phyloP scores from a whole-genome alignment of 306 rosid species.

The Cyamopsis tetragonoloba region DNA sequence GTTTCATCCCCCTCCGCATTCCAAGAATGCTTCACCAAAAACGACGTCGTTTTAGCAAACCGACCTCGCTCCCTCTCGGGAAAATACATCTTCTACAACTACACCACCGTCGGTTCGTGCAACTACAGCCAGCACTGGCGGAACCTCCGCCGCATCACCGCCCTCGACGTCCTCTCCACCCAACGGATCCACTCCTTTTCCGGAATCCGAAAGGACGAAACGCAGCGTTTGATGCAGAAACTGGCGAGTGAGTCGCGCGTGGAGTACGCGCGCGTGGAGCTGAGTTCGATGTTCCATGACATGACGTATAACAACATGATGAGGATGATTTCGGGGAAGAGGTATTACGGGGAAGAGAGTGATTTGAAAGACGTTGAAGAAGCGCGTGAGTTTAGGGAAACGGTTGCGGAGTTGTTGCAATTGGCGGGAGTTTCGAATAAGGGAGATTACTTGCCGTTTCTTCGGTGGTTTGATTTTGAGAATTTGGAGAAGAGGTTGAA shows the following conservation, averaged over 20 bases:
- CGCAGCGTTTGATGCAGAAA: neutral
- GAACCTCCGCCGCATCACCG: slow-evolving; percentile 18
- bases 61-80: neutral
- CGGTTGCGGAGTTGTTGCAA: neutral
- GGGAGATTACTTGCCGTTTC: slow-evolving; percentile 10
- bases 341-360: neutral
- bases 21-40: slow-evolving; percentile 21
- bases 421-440: neutral
- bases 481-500: neutral
- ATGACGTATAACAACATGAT: slow-evolving; percentile 20
- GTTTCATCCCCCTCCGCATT: neutral
- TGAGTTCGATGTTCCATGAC: neutral
- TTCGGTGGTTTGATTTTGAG: slow-evolving; percentile 8
- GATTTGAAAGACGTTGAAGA: neutral
- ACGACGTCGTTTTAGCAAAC: slow-evolving; percentile 9
- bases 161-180: neutral
- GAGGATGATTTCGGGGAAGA: slow-evolving; percentile 25
- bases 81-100: slow-evolving; percentile 18
- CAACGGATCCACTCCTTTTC: neutral
- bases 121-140: slow-evolving; percentile 17
- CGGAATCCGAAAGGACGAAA: slow-evolving; percentile 11
- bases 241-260: neutral
- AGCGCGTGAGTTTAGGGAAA: slow-evolving; percentile 7
- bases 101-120: slow-evolving; percentile 18
- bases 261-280: neutral